These are phyloP conservation scores for Penicillium sp. DNA, from an alignment of 2,329 filamentous ascomycete genomes.

Conservation along the genomic window DNA sequence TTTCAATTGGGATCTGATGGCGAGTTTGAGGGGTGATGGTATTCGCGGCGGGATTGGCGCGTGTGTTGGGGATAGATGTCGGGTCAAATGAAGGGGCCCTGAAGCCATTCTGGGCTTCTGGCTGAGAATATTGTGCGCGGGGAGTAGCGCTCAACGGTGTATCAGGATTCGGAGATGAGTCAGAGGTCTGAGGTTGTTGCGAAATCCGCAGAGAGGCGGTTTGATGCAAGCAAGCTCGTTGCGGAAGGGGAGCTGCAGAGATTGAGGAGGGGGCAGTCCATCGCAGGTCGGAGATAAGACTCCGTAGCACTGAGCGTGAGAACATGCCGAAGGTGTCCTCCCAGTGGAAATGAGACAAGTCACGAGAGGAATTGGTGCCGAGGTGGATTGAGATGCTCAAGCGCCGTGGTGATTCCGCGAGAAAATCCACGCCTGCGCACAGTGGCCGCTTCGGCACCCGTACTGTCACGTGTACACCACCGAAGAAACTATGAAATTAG, in stretches of 20 bases:
- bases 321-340: slow-evolving; percentile 29
- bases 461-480: slow-evolving; percentile 25
- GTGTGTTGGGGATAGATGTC: slow-evolving; percentile 8
- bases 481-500: no score
- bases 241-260: slow-evolving; percentile 23
- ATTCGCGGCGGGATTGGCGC: no score
- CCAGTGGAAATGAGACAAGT: slow-evolving; percentile 7
- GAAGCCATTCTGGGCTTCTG: slow-evolving; percentile 9
- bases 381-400: slow-evolving; percentile 10
- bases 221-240: slow-evolving; percentile 42
- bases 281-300: slow-evolving; percentile 27
- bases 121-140: slow-evolving; percentile 24
- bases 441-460: slow-evolving; percentile 25
- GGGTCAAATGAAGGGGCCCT: slow-evolving; percentile 7
- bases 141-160: slow-evolving; percentile 25
- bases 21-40: slow-evolving; percentile 17
- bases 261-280: slow-evolving; percentile 19
- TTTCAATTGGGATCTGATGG: slow-evolving; percentile 26
- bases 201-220: slow-evolving; percentile 23
- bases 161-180: slow-evolving; percentile 27
- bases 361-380: slow-evolving; percentile 11
- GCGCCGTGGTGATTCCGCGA: slow-evolving; percentile 18
- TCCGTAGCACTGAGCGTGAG: slow-evolving; percentile 32
- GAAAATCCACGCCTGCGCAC: slow-evolving; percentile 33
- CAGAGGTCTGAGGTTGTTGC: slow-evolving; percentile 27